Base-by-base conservation (phyloP, 306 rosid genomes). In the Phaseolus lunatus region DNA sequence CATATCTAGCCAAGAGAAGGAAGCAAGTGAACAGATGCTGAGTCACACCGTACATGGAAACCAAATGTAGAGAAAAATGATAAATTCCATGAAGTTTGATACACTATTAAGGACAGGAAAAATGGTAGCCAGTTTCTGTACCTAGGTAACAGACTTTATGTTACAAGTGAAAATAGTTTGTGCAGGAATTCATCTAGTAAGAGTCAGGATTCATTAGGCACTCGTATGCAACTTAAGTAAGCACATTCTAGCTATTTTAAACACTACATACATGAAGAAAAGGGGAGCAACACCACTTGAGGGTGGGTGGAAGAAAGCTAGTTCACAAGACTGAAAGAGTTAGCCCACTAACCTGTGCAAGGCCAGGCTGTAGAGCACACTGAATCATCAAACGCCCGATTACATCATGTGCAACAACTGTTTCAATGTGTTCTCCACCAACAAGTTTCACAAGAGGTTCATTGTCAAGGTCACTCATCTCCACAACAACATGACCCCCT, bases 311-410 rank as follows among this genome's bases (percentile, higher is more conserved):
- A 65, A 63, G 50, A 44, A 53, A 44, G 70, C 58, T 77, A 54
- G 20, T 72, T 26, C 62, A 70, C 54, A 33, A 78, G n/a, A 70
- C 71, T 43, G 68, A 73, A 22, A 5, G 13, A 61, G 49, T 74
- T 78, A 43, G 72, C 49, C 45, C 35, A 75, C 75, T 72, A 81
- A 94, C 98, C 98, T 90, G 98, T 26, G 98, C 98, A 80, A 94
- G 98, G 79, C 98, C 98, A 22, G 98, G 98, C 79, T 94, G 98
- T 63, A 94, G 86, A 85, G 98, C 98, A 79, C 98, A 94, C 81
- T 94, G 96, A 85, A 94, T 94, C 98, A 94, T 94, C 79, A 94
- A 83, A 72, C 98, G 96, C 53, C 98, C 98, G 86, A 94, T 94
- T 75, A 94, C 98, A 84, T 94, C 98, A 85, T 94, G 98, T 44